Percentiles rank a stretch among this genome's conserved stretches.
Evolutionary conservation across 164 flowering plant genomes (phyloP).

Genomic region (Umbilicus rupestris): DNA sequence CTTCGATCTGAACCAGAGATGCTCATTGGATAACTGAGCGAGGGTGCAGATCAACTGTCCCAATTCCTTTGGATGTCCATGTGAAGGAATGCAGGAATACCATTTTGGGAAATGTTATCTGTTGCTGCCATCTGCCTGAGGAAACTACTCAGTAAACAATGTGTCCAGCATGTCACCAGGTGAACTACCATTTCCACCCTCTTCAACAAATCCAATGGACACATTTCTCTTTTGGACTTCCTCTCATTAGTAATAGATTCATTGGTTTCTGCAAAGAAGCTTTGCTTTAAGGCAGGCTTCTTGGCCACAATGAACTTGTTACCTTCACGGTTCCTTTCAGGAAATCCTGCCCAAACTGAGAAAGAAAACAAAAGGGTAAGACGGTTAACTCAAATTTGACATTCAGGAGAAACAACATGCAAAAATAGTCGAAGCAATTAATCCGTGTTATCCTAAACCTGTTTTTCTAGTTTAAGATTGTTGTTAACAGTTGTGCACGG

Average conservation of each 20-base stretch:
- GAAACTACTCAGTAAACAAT: constrained; percentile 29
- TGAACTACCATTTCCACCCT: constrained; percentile 27
- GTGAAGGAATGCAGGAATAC: too few relatives aligned
- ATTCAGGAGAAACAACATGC: neutral
- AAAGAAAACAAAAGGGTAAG: neutral
- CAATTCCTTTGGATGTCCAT: too few relatives aligned
- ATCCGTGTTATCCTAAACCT: too few relatives aligned
- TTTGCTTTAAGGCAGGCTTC: constrained; percentile 46
- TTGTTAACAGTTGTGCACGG: too few relatives aligned
- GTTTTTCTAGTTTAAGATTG: too few relatives aligned
- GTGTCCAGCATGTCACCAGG: constrained; percentile 52
- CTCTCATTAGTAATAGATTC: constrained; percentile 59
- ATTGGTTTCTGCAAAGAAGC: constrained; percentile 44
- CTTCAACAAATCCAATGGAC: constrained; percentile 49
- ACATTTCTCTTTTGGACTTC: constrained; percentile 47
- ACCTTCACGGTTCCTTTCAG: constrained; percentile 77
- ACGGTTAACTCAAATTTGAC: neutral
- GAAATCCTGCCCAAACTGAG: constrained; percentile 94
- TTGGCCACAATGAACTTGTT: constrained; percentile 83
- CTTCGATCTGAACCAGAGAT: too few relatives aligned
- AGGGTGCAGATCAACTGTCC: too few relatives aligned
- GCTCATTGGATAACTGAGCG: too few relatives aligned
- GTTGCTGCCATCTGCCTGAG: neutral
- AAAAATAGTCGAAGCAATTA: too few relatives aligned
- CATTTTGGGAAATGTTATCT: too few relatives aligned